Conservation (phyloP, 805 yeast genomes). For the Lachancea thermotolerans region DNA sequence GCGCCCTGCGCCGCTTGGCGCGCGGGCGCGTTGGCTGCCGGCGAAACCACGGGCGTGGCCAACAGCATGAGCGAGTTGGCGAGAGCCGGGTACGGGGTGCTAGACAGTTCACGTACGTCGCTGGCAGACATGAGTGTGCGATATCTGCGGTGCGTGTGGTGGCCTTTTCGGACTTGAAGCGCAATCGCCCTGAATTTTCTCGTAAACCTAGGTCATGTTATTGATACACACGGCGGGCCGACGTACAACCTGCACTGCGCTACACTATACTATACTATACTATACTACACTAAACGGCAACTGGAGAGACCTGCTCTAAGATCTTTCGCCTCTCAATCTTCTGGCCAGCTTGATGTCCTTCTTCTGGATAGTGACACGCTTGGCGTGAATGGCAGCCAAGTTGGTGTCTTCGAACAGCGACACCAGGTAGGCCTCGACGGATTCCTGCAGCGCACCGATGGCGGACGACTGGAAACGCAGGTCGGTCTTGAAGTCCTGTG, state of each 20-base stretch:
- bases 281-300: not conserved
- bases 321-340: conserved; percentile 96
- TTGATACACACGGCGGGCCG: not conserved
- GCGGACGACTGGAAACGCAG: conserved; percentile 97
- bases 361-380: conserved; percentile 98
- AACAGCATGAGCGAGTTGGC: conserved; percentile 34
- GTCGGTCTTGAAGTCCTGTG: conserved; percentile 89
- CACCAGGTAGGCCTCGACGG: conserved; percentile 96
- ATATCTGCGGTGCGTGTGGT: not conserved
- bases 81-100: conserved; percentile 36
- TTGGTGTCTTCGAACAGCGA: conserved; percentile 96
- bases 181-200: too few species aligned
- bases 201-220: not conserved
- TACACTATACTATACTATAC: not conserved
- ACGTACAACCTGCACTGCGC: not conserved
- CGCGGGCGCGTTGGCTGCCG: conserved; percentile 16
- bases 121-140: not conserved
- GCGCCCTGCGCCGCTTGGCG: too few species aligned
- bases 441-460: conserved; percentile 95
- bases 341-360: conserved; percentile 97
- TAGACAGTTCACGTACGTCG: not conserved
- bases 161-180: not conserved
- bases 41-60: conserved; percentile 34
- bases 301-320: conserved; percentile 25
- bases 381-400: conserved; percentile 97